Conservation (phyloP, 345 rosid genomes). For the Brassica incana region DNA sequence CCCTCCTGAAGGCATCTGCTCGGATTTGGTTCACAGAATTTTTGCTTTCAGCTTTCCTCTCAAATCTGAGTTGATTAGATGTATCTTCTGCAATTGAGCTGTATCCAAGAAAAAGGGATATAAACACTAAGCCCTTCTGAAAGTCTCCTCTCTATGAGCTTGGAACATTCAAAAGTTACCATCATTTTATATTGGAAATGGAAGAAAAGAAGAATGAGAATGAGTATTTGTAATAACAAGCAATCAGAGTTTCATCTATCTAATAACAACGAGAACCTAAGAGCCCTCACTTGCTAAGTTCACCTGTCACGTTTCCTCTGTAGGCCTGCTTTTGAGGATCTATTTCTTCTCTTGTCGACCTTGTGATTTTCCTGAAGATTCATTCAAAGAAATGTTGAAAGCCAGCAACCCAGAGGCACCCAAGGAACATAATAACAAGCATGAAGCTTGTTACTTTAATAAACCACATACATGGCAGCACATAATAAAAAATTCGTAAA, state of each 20-base stretch:
- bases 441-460: background rate
- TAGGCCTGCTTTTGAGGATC: conserved; percentile 40
- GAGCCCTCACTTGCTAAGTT: conserved; percentile 87
- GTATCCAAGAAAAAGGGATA: conserved; percentile 28
- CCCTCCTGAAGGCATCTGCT: conserved; percentile 57
- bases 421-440: background rate
- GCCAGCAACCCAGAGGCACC: conserved; percentile 10
- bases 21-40: conserved; percentile 43
- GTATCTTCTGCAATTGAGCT: conserved; percentile 34
- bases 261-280: conserved; percentile 52
- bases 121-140: conserved; percentile 16
- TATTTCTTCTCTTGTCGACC: conserved; percentile 39
- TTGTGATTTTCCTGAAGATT: conserved; percentile 61
- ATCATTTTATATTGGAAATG: conserved; percentile 10
- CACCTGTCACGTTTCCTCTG: conserved; percentile 83
- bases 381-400: conserved; percentile 31
- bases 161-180: conserved; percentile 9
- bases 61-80: conserved; percentile 23
- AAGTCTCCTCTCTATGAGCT: conserved; percentile 12
- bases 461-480: conserved; percentile 21
- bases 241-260: conserved; percentile 26
- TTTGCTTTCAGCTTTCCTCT: conserved; percentile 41
- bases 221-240: background rate
- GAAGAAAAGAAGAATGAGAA: conserved; percentile 8
- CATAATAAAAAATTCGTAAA: conserved; percentile 10